Conservation (phyloP, 208 protist species). For the Wallacemonas sp. region DNA sequence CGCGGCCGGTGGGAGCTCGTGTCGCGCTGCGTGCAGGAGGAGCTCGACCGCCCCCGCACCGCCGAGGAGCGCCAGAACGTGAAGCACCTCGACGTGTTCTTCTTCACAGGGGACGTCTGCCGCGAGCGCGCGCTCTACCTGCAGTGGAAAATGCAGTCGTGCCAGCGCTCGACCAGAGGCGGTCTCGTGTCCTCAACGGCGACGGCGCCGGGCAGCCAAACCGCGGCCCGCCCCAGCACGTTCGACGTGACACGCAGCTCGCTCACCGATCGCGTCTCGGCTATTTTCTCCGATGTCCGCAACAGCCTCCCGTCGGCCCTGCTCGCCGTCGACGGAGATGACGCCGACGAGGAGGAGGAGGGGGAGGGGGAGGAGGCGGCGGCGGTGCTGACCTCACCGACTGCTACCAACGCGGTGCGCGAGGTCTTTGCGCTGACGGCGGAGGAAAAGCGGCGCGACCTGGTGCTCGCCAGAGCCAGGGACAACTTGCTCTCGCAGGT, state of each 20-base stretch:
- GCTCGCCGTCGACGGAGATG: conserved; percentile 24
- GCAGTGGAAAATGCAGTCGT: conserved; percentile 48
- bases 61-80: conserved; percentile 49
- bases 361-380: background rate
- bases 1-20: conserved; percentile 60
- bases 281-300: conserved; percentile 59
- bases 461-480: conserved; percentile 49
- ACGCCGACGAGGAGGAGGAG: conserved; percentile 36
- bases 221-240: conserved; percentile 6
- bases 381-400: too few species aligned
- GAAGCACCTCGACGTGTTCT: conserved; percentile 47
- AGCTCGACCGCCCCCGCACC: conserved; percentile 48
- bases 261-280: conserved; percentile 32
- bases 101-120: conserved; percentile 66
- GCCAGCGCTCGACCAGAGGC: background rate
- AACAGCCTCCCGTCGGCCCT: conserved; percentile 58
- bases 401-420: too few species aligned
- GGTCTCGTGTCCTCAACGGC: background rate
- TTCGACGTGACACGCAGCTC: conserved; percentile 76
- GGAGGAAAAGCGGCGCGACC: conserved; percentile 50
- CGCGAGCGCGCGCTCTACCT: conserved; percentile 65
- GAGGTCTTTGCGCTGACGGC: conserved; percentile 54
- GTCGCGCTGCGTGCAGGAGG: conserved; percentile 49
- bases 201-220: background rate
- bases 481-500: conserved; percentile 75